Evolutionary conservation across 371 early-diverging fungal genomes (phyloP), one percentile per base, ranked within the genome.

Genomic region (Haplosporangium sp.): DNA sequence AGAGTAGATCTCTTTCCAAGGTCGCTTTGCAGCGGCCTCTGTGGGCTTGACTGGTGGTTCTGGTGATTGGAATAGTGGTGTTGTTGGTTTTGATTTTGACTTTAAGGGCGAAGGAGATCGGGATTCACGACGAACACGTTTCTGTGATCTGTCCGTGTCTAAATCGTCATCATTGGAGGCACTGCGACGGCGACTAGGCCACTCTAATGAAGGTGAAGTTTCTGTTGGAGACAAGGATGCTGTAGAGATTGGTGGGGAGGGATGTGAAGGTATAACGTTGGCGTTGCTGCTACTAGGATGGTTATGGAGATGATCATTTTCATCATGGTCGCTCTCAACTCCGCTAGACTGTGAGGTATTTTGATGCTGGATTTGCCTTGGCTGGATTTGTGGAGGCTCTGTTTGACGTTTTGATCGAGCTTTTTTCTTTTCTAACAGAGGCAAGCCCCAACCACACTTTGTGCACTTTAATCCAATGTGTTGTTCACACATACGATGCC

Each of bases 401-500:
- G 42, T 19, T 20, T 55, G 61, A 10, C 73, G 65, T 61, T 68
- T 67, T n/a, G 65, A 40, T 61, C 69, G 50, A 45, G 60, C 71
- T 52, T 82, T 60, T 83, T 87, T 68, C 85, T 70, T 87, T 84
- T 71, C 85, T 13, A 96, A 81, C 52, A 93, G 74, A 17, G 96
- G 96, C 48, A 96, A 74, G 1, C 97, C 97, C 98, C 97, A 98
- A 7, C 98, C 98, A 77, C 98, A 98, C 75, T 94, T 97, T 48
- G 87, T 85, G 77, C 98, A 98, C 74, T 96, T 94, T 75, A 94
- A 94, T 84, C 96, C 96, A 65, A 97, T 97, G 75, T 98, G 98
- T 83, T 97, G 97, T 45, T 93, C 94, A 72, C 98, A 98, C 95
- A 98, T 95, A 55, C 94, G 87, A 67, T 97, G 94, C 98, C 98